A percentile compares a stretch with the other conserved stretches of the same genome.
Evolutionary conservation across 805 yeast species (phyloP).

Genomic region (Brettanomyces naardenensis): DNA sequence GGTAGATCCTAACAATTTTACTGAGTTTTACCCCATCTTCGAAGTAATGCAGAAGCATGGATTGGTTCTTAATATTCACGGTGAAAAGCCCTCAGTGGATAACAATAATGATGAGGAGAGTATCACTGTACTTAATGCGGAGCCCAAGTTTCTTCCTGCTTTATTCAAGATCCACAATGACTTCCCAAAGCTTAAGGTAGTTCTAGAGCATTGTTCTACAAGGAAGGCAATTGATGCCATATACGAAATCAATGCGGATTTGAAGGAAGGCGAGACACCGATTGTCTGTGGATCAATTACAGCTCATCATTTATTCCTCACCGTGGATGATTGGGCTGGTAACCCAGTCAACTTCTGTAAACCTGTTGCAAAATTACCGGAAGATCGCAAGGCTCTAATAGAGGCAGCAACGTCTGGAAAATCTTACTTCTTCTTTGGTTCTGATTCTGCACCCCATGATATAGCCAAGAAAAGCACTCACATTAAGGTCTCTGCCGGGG

Average conservation of each 20-base stretch:
- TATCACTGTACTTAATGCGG: constrained; percentile 91
- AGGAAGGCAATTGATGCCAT: constrained; percentile 79
- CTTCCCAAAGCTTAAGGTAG: constrained; percentile 81
- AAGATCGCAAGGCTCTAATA: constrained; percentile 72
- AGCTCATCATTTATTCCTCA: constrained; percentile 86
- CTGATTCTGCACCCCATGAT: constrained; percentile 98
- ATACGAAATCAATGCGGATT: constrained; percentile 49
- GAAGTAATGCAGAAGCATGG: constrained; percentile 76
- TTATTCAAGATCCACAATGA: constrained; percentile 65
- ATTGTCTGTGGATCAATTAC: constrained; percentile 89
- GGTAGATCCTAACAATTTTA: constrained; percentile 88
- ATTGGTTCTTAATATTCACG: constrained; percentile 83
- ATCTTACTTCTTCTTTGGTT: constrained; percentile 91
- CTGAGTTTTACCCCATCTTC: constrained; percentile 82
- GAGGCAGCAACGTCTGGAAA: constrained; percentile 88
- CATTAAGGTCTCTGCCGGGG: constrained; percentile 95
- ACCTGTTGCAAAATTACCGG: constrained; percentile 93
- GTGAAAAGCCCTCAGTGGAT: constrained; percentile 75
- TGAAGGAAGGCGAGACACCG: constrained; percentile 26
- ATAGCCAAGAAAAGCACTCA: constrained; percentile 67
- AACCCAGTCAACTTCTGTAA: constrained; percentile 92
- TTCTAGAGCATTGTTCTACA: constrained; percentile 93
- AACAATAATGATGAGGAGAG: constrained; percentile 35
- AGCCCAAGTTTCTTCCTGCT: constrained; percentile 86
- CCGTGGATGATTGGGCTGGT: constrained; percentile 95